Evolutionary conservation across 768 basidiomycete genomes (phyloP), one percentile per base, ranked within the genome.

Genomic region (Chalciporus chontae): DNA sequence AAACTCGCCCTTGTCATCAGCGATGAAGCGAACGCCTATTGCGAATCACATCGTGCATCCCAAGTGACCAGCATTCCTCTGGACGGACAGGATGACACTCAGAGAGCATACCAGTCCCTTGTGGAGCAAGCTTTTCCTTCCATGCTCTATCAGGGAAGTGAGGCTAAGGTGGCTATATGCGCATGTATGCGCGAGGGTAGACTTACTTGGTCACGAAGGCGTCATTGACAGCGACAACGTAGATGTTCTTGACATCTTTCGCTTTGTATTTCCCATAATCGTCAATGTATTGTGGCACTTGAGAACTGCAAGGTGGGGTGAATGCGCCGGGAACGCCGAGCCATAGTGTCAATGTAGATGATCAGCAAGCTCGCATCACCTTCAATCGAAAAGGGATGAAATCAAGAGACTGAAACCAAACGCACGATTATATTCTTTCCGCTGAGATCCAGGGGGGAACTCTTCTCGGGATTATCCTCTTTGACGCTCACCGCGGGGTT

Each of bases 301-400:
- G 84, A 9, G 69, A 71, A 47, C 77, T 80, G 68, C 89, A 92
- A 5, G 85, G 75, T 1, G 81, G 83, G 2, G 85, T 85, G 69
- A 89, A 90, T 7, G 85, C 85, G 14, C 85, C 87, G 0, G 90
- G 87, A 26, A 90, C 84, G 11, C 84, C 83, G 48, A 90, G 74
- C 84, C 85, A 45, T 3, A 46, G 23, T 21, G 0, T 31, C 2
- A 17, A 11, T 15, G n/a, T 15, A n/a, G 37, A 8, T 0, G 13
- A 37, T 44, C 8, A 34, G 17, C 15, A 40, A 37, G 17, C 43
- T 13, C 3, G 37, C 8, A 13, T n/a, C 10, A n/a, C 9, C 3
- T 41, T 3, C 24, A 34, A 41, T 32, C 8, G 9, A 18, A 2
- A 31, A 26, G 9, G 4, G 4, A 14, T 2, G 29, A 36, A 14